These are phyloP conservation scores for Ophiorrhiza pumila DNA, from an alignment of 257 asterid genomes.

Conservation along the genomic window DNA sequence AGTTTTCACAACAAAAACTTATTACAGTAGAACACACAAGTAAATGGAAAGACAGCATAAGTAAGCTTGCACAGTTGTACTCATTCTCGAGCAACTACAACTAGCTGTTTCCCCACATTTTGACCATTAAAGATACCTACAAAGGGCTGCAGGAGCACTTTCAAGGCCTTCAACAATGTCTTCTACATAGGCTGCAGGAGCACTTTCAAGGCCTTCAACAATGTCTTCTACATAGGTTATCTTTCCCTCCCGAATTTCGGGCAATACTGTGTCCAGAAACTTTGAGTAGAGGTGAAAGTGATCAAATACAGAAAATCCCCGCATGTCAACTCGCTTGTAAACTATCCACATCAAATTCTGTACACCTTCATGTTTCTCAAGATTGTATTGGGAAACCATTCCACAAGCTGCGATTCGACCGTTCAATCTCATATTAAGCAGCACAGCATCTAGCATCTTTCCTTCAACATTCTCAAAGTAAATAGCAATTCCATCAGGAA, in stretches of 20 bases:
- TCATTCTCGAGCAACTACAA: background rate
- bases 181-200: slow-evolving; percentile 22
- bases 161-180: too few species aligned
- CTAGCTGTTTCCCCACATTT: slow-evolving; percentile 20
- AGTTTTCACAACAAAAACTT: too few species aligned
- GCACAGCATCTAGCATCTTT: slow-evolving; percentile 28
- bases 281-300: slow-evolving; percentile 20
- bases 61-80: too few species aligned
- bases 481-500: slow-evolving; percentile 33
- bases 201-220: slow-evolving; percentile 25
- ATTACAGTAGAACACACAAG: too few species aligned
- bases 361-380: slow-evolving; percentile 18
- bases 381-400: slow-evolving; percentile 31
- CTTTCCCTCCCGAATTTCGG: slow-evolving; percentile 18
- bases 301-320: slow-evolving; percentile 18
- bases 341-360: slow-evolving; percentile 5
- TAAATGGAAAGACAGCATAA: too few species aligned
- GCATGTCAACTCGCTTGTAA: slow-evolving; percentile 5
- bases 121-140: slow-evolving; percentile 22
- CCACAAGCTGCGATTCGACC: slow-evolving; percentile 32
- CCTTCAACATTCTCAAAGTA: slow-evolving; percentile 37
- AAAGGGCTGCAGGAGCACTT: background rate
- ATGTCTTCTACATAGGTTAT: slow-evolving; percentile 27
- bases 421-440: slow-evolving; percentile 22
- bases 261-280: slow-evolving; percentile 11